phyloP scores from a whole-genome alignment of 441 rosid genomes.

The Bruguiera hainesii region DNA sequence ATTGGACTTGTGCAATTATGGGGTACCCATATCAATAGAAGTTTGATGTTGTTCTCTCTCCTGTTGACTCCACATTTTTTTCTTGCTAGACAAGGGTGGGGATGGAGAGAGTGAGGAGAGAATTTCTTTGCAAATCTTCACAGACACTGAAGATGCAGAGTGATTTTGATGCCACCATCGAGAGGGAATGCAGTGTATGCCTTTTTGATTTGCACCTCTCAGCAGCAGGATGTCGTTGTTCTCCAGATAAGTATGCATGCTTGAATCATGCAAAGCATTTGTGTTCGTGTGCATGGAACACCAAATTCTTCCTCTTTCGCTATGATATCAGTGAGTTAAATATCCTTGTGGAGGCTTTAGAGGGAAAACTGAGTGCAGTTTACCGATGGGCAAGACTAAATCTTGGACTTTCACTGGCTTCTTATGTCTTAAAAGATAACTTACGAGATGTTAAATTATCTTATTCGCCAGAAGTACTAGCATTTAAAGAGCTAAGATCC shows the following conservation, averaged over 20 bases:
- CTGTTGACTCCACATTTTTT: conserved; percentile 17
- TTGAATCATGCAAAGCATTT: conserved; percentile 86
- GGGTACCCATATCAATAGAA: neutral
- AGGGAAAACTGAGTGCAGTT: conserved; percentile 92
- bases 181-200: conserved; percentile 90
- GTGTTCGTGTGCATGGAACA: conserved; percentile 67
- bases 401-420: conserved; percentile 87
- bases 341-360: conserved; percentile 94
- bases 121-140: conserved; percentile 52
- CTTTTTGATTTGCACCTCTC: conserved; percentile 97
- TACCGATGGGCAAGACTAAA: conserved; percentile 97
- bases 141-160: conserved; percentile 84
- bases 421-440: conserved; percentile 44
- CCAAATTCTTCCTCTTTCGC: conserved; percentile 84
- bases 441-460: conserved; percentile 38
- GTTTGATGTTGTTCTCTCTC: conserved; percentile 13
- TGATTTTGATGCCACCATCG: conserved; percentile 82
- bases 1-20: conserved; percentile 9
- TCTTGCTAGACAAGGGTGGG: conserved; percentile 70
- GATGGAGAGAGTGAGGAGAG: conserved; percentile 71
- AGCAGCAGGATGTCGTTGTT: conserved; percentile 93
- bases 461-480: conserved; percentile 33
- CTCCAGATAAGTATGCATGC: conserved; percentile 90
- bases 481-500: conserved; percentile 32
- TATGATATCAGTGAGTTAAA: conserved; percentile 76